A percentile compares a stretch with the other conserved stretches of the same genome.
Conservation (phyloP, 1,284 basidiomycete species). For the Psilocybe mexicana region DNA sequence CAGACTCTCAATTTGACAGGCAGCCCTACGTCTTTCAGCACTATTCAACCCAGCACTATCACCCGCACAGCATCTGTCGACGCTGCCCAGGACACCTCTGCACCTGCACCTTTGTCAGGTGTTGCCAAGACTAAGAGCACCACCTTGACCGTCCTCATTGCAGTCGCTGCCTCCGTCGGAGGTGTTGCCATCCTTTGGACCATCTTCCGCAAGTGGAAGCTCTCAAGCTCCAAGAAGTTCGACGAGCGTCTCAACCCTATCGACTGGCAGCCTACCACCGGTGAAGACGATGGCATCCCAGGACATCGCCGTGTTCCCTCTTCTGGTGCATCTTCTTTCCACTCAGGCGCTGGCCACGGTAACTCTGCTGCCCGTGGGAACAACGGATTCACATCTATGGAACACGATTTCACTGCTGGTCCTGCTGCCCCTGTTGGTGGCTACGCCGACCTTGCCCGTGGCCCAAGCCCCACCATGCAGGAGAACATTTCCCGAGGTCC, state of each 20-base stretch:
- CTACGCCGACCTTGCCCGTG: conserved; percentile 78
- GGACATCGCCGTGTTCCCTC: conserved; percentile 47
- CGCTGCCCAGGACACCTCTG: conserved; percentile 24
- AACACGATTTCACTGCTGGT: conserved; percentile 18
- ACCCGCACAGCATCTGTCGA: conserved; percentile 26
- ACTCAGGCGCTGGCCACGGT: conserved; percentile 56
- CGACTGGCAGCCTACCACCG: conserved; percentile 71
- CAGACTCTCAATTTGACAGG: conserved; percentile 20
- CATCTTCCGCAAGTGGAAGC: conserved; percentile 90
- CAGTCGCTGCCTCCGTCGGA: conserved; percentile 68
- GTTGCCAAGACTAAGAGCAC: conserved; percentile 51
- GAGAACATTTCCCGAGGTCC: conserved; percentile 49
- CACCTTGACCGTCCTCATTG: conserved; percentile 72
- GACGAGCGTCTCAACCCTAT: conserved; percentile 83
- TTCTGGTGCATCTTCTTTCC: conserved; percentile 70
- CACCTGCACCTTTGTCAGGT: conserved; percentile 22
- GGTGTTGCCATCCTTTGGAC: conserved; percentile 78
- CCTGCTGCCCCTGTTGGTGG: conserved; percentile 61
- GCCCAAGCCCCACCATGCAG: conserved; percentile 61
- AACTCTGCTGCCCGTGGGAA: conserved; percentile 48
- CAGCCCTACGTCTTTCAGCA: conserved; percentile 24
- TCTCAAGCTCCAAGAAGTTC: conserved; percentile 77
- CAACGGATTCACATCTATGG: conserved; percentile 4
- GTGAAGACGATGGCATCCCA: conserved; percentile 45
- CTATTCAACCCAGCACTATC: conserved; percentile 25